Base-by-base conservation (phyloP, 2,329 filamentous ascomycete genomes). In the Westerdykella ornata region DNA sequence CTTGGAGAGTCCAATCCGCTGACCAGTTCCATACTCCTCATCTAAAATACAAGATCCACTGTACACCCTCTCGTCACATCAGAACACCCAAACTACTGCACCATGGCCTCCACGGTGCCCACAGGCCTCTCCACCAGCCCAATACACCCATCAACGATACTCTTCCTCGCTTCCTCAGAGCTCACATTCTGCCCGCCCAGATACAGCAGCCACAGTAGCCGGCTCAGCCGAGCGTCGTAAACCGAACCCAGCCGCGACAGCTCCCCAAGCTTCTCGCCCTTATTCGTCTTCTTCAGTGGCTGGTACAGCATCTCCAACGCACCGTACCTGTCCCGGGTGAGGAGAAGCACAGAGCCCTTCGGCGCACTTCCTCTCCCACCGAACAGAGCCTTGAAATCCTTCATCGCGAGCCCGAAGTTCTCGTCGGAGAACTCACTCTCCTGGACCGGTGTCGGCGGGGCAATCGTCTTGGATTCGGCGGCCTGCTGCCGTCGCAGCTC, bases 151-250 rank as follows among this genome's bases (percentile, higher is more conserved):
- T 94, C 81, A 3, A 94, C 84, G 38, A 98, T 84, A 53, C 78
- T 94, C 67, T 80, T 74, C 52, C 90, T 77, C 13, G 88, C 86
- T 2, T 76, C 73, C 64, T 95, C 88, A 48, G 87, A 94, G 20
- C 88, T 88, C 8, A 96, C 88, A 56, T 82, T 88, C 63, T 80
- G 84, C 0, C 92, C 92, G 4, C 80, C 87, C 22, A 98, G 72
- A 67, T 95, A 98, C 52, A 89, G 84, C 60, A 96, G 68, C 90
- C 90, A 97, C 16, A 97, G 70, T 45, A 90, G 69, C 43, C 85
- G 78, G 42, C 84, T 84, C 11, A 98, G 72, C 40, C 90, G 74
- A 70, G 92, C 85, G 59, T 97, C 92, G 0, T 66, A 56, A 1
- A 97, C 80, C 0, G 74, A 70, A 1, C 92, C 92, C 52, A 97